Base-by-base conservation (phyloP, 495 filamentous ascomycete genomes). In the Cetradonia linearis region DNA sequence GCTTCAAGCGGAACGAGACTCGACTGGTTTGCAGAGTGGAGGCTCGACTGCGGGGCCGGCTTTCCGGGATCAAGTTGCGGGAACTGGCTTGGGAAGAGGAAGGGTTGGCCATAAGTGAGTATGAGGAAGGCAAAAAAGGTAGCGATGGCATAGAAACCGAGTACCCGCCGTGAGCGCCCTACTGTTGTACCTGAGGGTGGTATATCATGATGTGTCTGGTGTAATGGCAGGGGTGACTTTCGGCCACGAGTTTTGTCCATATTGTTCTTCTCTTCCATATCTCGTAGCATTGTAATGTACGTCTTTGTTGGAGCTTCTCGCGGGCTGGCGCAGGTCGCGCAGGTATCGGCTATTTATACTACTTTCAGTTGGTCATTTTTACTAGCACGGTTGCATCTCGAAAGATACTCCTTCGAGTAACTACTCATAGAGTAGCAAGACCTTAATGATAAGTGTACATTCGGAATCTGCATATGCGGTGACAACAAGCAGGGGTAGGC, bases 1-100 rank as follows among this genome's bases (percentile, higher is more conserved):
- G 88, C 87, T 68, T 98, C 93, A 10, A 98, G 75, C 4, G 90
- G 85, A 13, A 96, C 84, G 55, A 76, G 80, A 11, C 63, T 68
- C 34, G 59, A 61, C 13, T 53, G 18, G 16, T 53, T 54, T n/a
- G 49, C 23, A 27, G 10, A 44, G 18, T 34, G 37, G 1, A 31
- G 10, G 11, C 34, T 52, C 42, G 34, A 31, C 20, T 14, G 47
- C 13, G 18, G 9, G n/a, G 0, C 30, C 30, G 38, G 6, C 14
- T n/a, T 6, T 36, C 20, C 33, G n/a, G 46, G 46, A 34, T 16
- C 27, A 13, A 10, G 13, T 33, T 16, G 30, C 34, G 30, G 31
- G 37, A 30, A n/a, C n/a, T 37, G 31, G 13, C 20, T 34, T 11
- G 46, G 52, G 13, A 58, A 49, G 0, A 14, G 13, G 36, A 49